These are phyloP conservation scores for Hordeum vulgare DNA, from an alignment of 176 grass and related monocot genomes.

Conservation along the genomic window MorexV3_pseudomolecules_assembly NC_058522.1:136774353-136774852, in stretches of 20 bases:
- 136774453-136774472: background rate
- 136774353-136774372: background rate
- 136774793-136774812: slow-evolving; percentile 3
- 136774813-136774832: slow-evolving; percentile 11
- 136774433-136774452: background rate
- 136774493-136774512: background rate
- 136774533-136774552: slow-evolving; percentile 64
- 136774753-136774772: background rate
- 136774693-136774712: background rate
- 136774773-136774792: background rate
- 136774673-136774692: slow-evolving; percentile 11
- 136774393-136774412: background rate
- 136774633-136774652: slow-evolving; percentile 9
- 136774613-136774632: slow-evolving; percentile 16
- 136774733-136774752: background rate
- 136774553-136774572: slow-evolving; percentile 80
- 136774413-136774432: background rate
- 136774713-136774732: background rate
- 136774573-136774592: slow-evolving; percentile 65
- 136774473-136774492: background rate
- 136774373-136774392: background rate
- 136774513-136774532: background rate
- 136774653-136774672: background rate
- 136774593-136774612: slow-evolving; percentile 76
- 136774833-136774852: background rate